phyloP scores from a whole-genome alignment of 1,139 yeast genomes.

The Yamadazyma membranifaciens region DNA sequence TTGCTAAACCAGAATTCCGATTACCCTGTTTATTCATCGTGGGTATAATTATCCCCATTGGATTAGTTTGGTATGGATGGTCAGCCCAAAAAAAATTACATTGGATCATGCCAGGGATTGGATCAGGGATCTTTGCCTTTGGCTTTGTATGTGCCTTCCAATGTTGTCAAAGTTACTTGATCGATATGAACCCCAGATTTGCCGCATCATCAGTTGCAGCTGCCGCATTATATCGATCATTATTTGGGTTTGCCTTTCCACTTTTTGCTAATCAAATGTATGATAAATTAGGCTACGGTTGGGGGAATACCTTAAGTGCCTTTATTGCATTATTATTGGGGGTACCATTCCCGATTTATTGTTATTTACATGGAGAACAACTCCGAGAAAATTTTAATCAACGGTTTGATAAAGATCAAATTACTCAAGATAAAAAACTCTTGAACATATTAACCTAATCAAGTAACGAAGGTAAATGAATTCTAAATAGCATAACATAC shows the following conservation, averaged over 20 bases:
- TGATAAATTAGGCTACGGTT: slow-evolving; percentile 38
- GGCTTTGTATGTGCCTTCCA: slow-evolving; percentile 47
- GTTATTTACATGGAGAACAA: slow-evolving; percentile 40
- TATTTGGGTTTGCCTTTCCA: slow-evolving; percentile 45
- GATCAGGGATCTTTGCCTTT: slow-evolving; percentile 43
- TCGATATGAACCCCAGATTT: slow-evolving; percentile 44
- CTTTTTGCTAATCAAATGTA: slow-evolving; percentile 43
- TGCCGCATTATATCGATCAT: slow-evolving; percentile 45
- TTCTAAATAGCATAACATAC: neutral
- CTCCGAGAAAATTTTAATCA: slow-evolving; percentile 36
- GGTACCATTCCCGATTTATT: slow-evolving; percentile 44
- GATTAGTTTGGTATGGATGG: slow-evolving; percentile 49
- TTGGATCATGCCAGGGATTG: slow-evolving; percentile 49
- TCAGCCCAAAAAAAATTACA: slow-evolving; percentile 39
- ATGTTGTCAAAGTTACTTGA: slow-evolving; percentile 41
- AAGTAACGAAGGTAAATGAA: neutral
- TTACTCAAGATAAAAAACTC: slow-evolving; percentile 30
- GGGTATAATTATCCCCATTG: slow-evolving; percentile 38
- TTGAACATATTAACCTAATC: slow-evolving; percentile 26
- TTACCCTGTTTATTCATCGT: slow-evolving; percentile 41
- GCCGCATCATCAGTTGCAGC: slow-evolving; percentile 49
- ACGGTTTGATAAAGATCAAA: slow-evolving; percentile 32
- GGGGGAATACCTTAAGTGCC: slow-evolving; percentile 49
- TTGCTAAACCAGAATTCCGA: slow-evolving; percentile 42
- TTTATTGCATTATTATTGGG: slow-evolving; percentile 39